These are phyloP conservation scores for Lipomyces yarrowii DNA, from an alignment of 1,139 yeast species.

Conservation along the genomic window DNA sequence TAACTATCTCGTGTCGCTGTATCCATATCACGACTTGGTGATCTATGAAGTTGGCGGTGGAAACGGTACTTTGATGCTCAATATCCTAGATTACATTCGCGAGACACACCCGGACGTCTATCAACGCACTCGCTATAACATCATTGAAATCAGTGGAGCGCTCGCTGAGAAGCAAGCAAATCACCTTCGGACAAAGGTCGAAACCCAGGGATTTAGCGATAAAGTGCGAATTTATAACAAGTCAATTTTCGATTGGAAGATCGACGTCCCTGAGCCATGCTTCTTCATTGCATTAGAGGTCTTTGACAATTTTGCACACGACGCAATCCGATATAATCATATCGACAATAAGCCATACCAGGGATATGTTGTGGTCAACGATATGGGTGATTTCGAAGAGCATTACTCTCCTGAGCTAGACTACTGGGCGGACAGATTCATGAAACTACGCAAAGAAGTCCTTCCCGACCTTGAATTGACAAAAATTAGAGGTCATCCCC, in stretches of 20 bases:
- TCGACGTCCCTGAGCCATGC: slow-evolving; percentile 66
- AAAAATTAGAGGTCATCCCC: slow-evolving; percentile 44
- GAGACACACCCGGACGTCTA: slow-evolving; percentile 72
- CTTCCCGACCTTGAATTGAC: slow-evolving; percentile 38
- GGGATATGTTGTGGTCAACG: slow-evolving; percentile 76
- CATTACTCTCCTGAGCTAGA: slow-evolving; percentile 72
- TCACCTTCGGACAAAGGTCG: slow-evolving; percentile 37
- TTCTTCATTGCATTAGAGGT: slow-evolving; percentile 83
- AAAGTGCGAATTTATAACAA: slow-evolving; percentile 69
- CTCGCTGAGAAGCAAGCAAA: slow-evolving; percentile 64
- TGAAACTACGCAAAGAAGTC: slow-evolving; percentile 56
- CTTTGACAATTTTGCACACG: slow-evolving; percentile 84
- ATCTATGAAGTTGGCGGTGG: slow-evolving; percentile 93
- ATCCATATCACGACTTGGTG: slow-evolving; percentile 64
- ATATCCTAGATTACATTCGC: slow-evolving; percentile 69
- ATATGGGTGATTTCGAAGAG: slow-evolving; percentile 75
- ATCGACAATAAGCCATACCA: slow-evolving; percentile 69
- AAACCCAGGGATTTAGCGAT: slow-evolving; percentile 49
- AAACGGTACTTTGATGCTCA: slow-evolving; percentile 82
- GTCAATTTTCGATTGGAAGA: slow-evolving; percentile 76
- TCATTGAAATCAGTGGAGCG: slow-evolving; percentile 74
- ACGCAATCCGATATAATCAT: slow-evolving; percentile 74
- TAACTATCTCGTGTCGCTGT: slow-evolving; percentile 68
- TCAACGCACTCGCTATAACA: slow-evolving; percentile 64
- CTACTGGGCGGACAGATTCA: slow-evolving; percentile 57